phyloP scores from a whole-genome alignment of 2,329 filamentous ascomycete species.

The Exserohilum turcica region DNA sequence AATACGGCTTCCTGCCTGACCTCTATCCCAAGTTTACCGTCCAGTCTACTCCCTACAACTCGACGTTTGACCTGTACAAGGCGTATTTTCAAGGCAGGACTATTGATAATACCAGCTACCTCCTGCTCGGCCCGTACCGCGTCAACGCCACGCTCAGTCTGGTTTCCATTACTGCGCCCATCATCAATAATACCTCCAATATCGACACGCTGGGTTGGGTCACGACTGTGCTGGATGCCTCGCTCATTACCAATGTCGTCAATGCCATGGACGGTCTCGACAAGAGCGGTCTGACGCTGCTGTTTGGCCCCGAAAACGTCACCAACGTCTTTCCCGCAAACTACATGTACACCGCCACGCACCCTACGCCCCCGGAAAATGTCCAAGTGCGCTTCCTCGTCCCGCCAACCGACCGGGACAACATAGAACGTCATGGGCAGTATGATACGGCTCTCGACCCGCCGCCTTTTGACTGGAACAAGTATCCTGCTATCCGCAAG shows the following conservation, averaged over 20 bases:
- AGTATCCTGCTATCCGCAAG: conserved; percentile 67
- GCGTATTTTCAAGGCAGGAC: conserved; percentile 52
- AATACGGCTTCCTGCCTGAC: conserved; percentile 69
- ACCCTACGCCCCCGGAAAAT: conserved; percentile 28
- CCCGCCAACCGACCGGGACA: conserved; percentile 37
- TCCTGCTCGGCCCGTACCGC: conserved; percentile 77
- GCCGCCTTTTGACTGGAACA: conserved; percentile 60
- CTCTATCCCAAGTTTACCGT: conserved; percentile 84
- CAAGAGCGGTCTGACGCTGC: conserved; percentile 69
- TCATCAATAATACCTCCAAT: conserved; percentile 68
- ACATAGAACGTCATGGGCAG: conserved; percentile 33
- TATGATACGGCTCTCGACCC: conserved; percentile 31
- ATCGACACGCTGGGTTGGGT: conserved; percentile 78
- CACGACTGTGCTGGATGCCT: conserved; percentile 75
- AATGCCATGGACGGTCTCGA: conserved; percentile 72
- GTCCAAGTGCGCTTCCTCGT: conserved; percentile 41
- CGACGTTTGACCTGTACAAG: conserved; percentile 40
- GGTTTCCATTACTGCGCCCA: conserved; percentile 79
- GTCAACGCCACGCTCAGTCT: conserved; percentile 76
- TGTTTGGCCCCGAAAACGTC: conserved; percentile 69
- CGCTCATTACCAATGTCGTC: conserved; percentile 66
- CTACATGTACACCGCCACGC: conserved; percentile 36
- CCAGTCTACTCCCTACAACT: conserved; percentile 41
- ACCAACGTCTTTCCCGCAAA: conserved; percentile 62
- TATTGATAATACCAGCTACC: conserved; percentile 56